Base-by-base conservation (phyloP, 352 stramenopile species). In the Phytopythium aichiense region DNA sequence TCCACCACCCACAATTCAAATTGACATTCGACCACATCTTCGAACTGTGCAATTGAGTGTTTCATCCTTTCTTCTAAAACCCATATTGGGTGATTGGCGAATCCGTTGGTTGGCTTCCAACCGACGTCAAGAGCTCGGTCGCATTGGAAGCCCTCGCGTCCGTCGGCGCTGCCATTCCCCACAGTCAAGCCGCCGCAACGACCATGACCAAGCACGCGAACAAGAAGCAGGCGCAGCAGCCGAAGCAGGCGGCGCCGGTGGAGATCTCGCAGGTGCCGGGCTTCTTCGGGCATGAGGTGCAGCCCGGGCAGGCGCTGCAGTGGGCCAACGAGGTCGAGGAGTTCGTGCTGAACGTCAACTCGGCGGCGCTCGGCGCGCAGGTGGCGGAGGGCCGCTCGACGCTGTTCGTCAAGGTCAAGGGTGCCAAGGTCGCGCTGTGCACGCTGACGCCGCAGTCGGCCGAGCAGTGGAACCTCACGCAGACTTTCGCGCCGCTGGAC, bases 401-500 rank as follows among this genome's bases (percentile, higher is more conserved):
- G 68, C 71, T 95, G 31, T 88, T 74, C 25, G 80, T 88, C n/a
- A 55, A 74, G 31, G 78, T 65, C 38, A 92, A 95, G 72, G 76
- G 81, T 42, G 64, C 62, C 42, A 89, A 91, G 71, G 81, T 91
- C 42, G 86, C 84, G 51, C 65, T 93, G 23, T 95, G 86, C 65
- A 83, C 86, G 61, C 80, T 95, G 56, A 76, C 77, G 30, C 71
- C 73, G 1, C 68, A 84, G 58, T 70, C 74, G 56, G 67, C 72
- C 12, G 75, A 91, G 63, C 86, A 95, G 65, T 95, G 81, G 72
- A 84, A 87, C 62, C 61, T 95, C 56, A 81, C 68, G 54, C 81
- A 95, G 63, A 83, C 83, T 15, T 93, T 95, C 63, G 88, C 86
- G 54, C 75, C 81, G 9, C 76, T 85, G 60, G 86, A 94, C 37